phyloP scores from a whole-genome alignment of 257 asterid genomes.

The Solanum dulcamara region DNA sequence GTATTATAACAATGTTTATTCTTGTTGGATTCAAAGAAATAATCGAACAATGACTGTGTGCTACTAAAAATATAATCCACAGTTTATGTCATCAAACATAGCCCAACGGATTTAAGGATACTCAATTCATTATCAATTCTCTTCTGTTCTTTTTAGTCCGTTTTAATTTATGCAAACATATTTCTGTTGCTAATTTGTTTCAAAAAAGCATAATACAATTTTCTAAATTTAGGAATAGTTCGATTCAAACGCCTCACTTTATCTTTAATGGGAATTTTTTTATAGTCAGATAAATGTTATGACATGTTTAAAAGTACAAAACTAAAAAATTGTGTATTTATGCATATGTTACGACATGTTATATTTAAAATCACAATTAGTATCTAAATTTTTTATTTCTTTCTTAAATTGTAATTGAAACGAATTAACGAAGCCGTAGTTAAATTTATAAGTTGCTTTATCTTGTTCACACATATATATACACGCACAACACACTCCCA shows the following conservation, averaged over 20 bases:
- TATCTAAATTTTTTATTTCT: too few species aligned
- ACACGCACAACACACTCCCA: not conserved
- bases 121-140: not conserved
- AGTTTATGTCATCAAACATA: not conserved
- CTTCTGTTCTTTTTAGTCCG: not conserved
- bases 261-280: not conserved
- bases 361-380: not conserved
- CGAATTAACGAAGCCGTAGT: fast-evolving
- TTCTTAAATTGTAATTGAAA: not conserved
- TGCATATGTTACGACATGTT: not conserved
- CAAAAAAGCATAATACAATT: not conserved
- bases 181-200: not conserved
- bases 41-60: not conserved
- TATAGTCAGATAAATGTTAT: not conserved
- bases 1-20: not conserved
- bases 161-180: not conserved
- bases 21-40: not conserved
- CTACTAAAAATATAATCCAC: not conserved
- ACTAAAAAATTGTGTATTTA: not conserved
- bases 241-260: not conserved
- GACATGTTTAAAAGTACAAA: not conserved
- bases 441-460: not conserved
- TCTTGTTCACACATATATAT: not conserved
- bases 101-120: not conserved
- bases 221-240: not conserved